Evolutionary conservation across 768 basidiomycete genomes (phyloP).

Genomic region (Hortiboletus flavorubellus): DNA sequence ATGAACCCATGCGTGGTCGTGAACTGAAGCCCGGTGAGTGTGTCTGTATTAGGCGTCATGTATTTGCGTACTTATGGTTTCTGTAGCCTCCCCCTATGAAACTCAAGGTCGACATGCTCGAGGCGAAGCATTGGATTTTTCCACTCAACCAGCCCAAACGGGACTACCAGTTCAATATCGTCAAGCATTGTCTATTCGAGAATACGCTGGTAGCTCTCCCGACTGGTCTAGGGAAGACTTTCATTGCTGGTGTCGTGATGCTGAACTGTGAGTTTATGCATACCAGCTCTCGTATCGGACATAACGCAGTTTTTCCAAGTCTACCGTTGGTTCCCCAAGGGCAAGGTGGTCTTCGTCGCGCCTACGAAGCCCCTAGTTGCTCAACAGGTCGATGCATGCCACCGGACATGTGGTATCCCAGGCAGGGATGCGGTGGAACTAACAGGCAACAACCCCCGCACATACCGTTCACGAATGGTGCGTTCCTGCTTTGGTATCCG

Average conservation of each 20-base stretch:
- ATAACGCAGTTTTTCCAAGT: slow-evolving; percentile 40
- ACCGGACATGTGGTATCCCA: slow-evolving; percentile 90
- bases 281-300: neutral
- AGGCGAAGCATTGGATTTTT: slow-evolving; percentile 85
- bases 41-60: no score
- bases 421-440: slow-evolving; percentile 81
- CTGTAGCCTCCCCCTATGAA: slow-evolving; percentile 73
- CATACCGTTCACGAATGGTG: slow-evolving; percentile 58
- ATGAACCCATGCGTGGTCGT: neutral
- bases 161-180: slow-evolving; percentile 94
- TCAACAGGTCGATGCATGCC: slow-evolving; percentile 93
- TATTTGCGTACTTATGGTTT: neutral
- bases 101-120: slow-evolving; percentile 69
- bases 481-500: slow-evolving; percentile 21
- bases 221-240: slow-evolving; percentile 96
- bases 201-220: slow-evolving; percentile 94
- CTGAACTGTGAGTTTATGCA: slow-evolving; percentile 66
- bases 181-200: slow-evolving; percentile 78
- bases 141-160: slow-evolving; percentile 86
- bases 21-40: slow-evolving; percentile 31
- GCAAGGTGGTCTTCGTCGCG: slow-evolving; percentile 92
- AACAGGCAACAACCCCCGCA: slow-evolving; percentile 66
- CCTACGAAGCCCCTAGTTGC: slow-evolving; percentile 95
- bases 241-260: slow-evolving; percentile 97
- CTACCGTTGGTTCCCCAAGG: slow-evolving; percentile 90